A percentile compares a stretch with the other conserved stretches of the same genome.
Evolutionary conservation across 73 alveolate species (phyloP).

Genomic region (Halteria grandinella): DNA sequence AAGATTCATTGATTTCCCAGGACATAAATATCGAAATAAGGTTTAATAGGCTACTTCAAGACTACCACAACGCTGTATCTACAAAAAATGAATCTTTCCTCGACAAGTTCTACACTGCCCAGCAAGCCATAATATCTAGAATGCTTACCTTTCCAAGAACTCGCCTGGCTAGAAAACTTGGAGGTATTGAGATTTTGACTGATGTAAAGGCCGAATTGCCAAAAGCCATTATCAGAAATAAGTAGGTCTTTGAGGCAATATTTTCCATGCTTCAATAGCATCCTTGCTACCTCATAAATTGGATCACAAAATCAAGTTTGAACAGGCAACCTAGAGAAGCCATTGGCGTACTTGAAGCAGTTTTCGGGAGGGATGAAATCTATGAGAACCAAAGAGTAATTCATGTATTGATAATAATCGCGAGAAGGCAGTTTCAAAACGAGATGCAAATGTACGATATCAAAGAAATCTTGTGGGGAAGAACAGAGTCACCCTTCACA

Average conservation of each 20-base stretch:
- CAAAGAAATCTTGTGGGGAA: conserved; percentile 49
- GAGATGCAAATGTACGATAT: conserved; percentile 56
- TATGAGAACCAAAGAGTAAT: conserved; percentile 33
- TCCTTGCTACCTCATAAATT: conserved; percentile 72
- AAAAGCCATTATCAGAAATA: conserved; percentile 58
- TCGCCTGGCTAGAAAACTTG: neutral
- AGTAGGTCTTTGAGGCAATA: conserved; percentile 64
- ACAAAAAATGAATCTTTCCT: neutral
- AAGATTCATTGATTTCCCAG: conserved; percentile 24
- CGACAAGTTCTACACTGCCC: conserved; percentile 35
- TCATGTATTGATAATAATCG: conserved; percentile 55
- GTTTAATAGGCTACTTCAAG: conserved; percentile 48
- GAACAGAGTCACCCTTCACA: conserved; percentile 55
- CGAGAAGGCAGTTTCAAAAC: conserved; percentile 26
- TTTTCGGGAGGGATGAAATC: conserved; percentile 61
- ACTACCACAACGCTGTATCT: neutral
- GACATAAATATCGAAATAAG: conserved; percentile 4
- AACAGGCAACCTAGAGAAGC: conserved; percentile 51
- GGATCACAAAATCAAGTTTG: conserved; percentile 43
- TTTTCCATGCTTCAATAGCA: conserved; percentile 65
- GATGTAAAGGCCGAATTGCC: conserved; percentile 69
- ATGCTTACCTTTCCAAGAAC: conserved; percentile 51
- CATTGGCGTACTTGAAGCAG: conserved; percentile 36
- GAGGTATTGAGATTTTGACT: conserved; percentile 9
- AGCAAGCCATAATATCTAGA: conserved; percentile 43